These are phyloP conservation scores for Carpinus fangiana DNA, from an alignment of 306 rosid species.

Conservation along the genomic window DNA sequence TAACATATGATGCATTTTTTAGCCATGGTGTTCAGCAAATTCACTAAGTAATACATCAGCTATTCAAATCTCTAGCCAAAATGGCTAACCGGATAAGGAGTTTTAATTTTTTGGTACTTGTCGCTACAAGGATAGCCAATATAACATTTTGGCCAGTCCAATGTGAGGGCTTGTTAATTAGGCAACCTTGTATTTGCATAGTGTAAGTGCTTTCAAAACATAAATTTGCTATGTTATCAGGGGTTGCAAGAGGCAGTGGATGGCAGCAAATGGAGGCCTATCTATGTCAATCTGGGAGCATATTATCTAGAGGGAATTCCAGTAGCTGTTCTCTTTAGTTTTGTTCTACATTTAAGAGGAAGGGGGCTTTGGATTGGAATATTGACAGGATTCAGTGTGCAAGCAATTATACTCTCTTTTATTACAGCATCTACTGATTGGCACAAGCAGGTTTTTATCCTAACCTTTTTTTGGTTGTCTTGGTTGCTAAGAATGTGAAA, in stretches of 20 bases:
- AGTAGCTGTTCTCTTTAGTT: conserved; percentile 34
- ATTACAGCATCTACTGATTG: conserved; percentile 47
- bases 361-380: conserved; percentile 66
- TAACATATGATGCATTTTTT: no score
- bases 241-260: conserved; percentile 61
- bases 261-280: conserved; percentile 49
- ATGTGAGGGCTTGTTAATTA: no score
- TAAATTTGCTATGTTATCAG: conserved; percentile 12
- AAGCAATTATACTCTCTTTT: conserved; percentile 31
- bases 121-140: no score
- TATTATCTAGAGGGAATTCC: conserved; percentile 58
- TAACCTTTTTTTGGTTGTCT: no score
- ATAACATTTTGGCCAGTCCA: no score
- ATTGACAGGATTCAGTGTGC: conserved; percentile 29
- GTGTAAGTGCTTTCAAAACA: no score
- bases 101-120: no score
- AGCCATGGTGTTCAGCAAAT: no score
- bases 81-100: no score
- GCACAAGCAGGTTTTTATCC: conserved; percentile 44
- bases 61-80: no score
- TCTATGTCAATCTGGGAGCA: conserved; percentile 51
- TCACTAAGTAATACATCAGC: no score
- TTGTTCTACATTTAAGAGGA: conserved; percentile 35
- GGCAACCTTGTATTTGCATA: neutral
- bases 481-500: no score